Evolutionary conservation across 108 stramenopile species (phyloP).

Genomic region (Pseudonitzschia delicatissima): DNA sequence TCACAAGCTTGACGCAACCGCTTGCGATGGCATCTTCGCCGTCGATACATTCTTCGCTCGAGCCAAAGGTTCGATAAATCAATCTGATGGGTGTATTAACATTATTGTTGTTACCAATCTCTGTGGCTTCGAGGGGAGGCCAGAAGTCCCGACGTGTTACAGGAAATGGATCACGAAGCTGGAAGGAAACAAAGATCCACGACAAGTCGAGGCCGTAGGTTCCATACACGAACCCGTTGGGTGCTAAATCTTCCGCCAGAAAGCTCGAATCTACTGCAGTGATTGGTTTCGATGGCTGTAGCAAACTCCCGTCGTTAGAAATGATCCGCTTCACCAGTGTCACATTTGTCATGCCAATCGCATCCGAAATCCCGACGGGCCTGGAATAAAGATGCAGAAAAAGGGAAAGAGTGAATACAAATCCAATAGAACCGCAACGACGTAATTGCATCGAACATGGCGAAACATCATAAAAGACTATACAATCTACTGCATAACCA

Average conservation of each 20-base stretch:
- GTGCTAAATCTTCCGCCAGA: not conserved
- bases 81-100: not conserved
- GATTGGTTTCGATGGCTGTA: constrained; percentile 35
- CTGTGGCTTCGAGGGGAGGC: constrained; percentile 25
- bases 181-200: constrained; percentile 40
- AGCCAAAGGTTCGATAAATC: constrained; percentile 12
- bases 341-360: constrained; percentile 28
- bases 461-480: not conserved
- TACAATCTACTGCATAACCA: not conserved
- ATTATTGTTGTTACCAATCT: no score
- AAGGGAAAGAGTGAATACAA: not conserved
- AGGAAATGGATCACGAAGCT: not conserved
- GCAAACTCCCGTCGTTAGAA: constrained; percentile 30
- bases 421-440: not conserved
- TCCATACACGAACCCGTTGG: constrained; percentile 23
- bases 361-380: constrained; percentile 44
- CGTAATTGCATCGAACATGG: no score
- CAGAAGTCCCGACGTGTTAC: constrained; percentile 26
- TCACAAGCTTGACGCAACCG: not conserved
- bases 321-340: constrained; percentile 22
- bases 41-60: not conserved
- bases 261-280: constrained; percentile 37
- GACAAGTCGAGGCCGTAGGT: constrained; percentile 9
- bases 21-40: constrained; percentile 5
- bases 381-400: not conserved